A percentile compares a stretch with the other conserved stretches of the same genome.
Conservation (phyloP, 2,329 filamentous ascomycete species). For the Colletotrichum abscissum region DNA sequence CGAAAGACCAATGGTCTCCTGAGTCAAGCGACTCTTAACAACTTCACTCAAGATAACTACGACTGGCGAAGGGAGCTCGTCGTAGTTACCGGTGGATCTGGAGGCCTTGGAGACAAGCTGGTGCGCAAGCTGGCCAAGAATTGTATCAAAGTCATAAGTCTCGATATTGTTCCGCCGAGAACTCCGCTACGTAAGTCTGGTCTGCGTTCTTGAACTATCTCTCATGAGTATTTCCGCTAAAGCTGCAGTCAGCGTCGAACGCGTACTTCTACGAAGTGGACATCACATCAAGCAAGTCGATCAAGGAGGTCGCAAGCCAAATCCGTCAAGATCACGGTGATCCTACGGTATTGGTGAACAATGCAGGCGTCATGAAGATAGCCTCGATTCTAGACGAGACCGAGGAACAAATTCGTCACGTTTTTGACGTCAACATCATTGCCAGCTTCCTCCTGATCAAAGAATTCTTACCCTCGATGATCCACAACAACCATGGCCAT, state of each 20-base stretch:
- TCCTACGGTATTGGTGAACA: slow-evolving; percentile 50
- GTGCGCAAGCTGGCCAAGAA: slow-evolving; percentile 30
- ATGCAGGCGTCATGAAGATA: slow-evolving; percentile 50
- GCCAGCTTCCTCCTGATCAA: slow-evolving; percentile 57
- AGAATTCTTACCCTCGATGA: slow-evolving; percentile 60
- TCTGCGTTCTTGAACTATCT: background rate
- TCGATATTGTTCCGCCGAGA: slow-evolving; percentile 17
- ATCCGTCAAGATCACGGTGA: slow-evolving; percentile 52
- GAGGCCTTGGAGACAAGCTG: slow-evolving; percentile 18
- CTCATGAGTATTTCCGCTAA: background rate
- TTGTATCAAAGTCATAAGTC: slow-evolving; percentile 25
- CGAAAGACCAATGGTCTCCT: slow-evolving; percentile 5
- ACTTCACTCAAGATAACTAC: slow-evolving; percentile 20
- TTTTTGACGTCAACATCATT: slow-evolving; percentile 61
- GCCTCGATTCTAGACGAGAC: slow-evolving; percentile 52
- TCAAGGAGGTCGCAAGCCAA: slow-evolving; percentile 51
- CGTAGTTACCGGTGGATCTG: slow-evolving; percentile 39
- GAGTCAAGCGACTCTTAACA: slow-evolving; percentile 14
- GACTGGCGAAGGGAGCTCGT: slow-evolving; percentile 44
- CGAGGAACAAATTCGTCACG: slow-evolving; percentile 51
- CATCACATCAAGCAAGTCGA: slow-evolving; percentile 36
- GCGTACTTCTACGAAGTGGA: slow-evolving; percentile 26
- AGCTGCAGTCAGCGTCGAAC: background rate
- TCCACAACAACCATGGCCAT: slow-evolving; percentile 60
- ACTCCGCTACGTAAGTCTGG: slow-evolving; percentile 5